phyloP scores from a whole-genome alignment of 108 stramenopile species.

The Asterionellopsis glacialis region DNA sequence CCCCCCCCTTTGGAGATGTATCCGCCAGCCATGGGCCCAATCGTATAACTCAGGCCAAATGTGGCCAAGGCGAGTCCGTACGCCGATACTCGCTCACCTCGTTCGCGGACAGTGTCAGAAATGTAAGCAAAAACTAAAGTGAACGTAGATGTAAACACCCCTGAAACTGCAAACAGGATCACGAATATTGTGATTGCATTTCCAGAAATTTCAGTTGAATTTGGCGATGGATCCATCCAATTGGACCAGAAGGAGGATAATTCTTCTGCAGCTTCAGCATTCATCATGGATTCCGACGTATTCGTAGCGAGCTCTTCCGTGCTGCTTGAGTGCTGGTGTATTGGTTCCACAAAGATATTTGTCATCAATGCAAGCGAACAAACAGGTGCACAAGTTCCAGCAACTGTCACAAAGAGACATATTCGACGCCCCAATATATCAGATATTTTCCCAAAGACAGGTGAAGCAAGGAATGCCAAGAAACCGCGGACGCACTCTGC shows the following conservation, averaged over 20 bases:
- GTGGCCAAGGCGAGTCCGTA: slow-evolving; percentile 97
- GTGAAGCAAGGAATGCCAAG: slow-evolving; percentile 90
- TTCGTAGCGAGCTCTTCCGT: not conserved
- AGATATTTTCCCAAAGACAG: slow-evolving; percentile 84
- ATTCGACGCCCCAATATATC: slow-evolving; percentile 79
- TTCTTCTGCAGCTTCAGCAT: slow-evolving; percentile 10
- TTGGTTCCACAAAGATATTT: slow-evolving; percentile 18
- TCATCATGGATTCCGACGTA: not conserved
- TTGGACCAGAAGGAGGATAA: slow-evolving; percentile 1
- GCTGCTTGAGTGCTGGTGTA: no score
- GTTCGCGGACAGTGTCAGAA: slow-evolving; percentile 79
- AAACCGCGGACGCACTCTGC: slow-evolving; percentile 89
- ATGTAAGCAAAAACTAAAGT: slow-evolving; percentile 97
- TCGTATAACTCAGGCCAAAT: slow-evolving; percentile 90
- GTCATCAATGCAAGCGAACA: slow-evolving; percentile 83
- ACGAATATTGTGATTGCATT: slow-evolving; percentile 61
- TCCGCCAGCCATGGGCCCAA: slow-evolving; percentile 95
- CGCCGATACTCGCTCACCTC: slow-evolving; percentile 83
- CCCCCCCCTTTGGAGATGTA: slow-evolving; percentile 62
- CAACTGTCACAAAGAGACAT: slow-evolving; percentile 86
- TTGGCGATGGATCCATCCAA: not conserved
- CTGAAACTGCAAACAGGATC: slow-evolving; percentile 68
- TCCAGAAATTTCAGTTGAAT: slow-evolving; percentile 10
- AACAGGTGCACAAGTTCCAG: slow-evolving; percentile 89
- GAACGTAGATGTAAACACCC: slow-evolving; percentile 94